Evolutionary conservation across 208 protist species (phyloP).

Genomic region (Crithidia expoeki): DNA sequence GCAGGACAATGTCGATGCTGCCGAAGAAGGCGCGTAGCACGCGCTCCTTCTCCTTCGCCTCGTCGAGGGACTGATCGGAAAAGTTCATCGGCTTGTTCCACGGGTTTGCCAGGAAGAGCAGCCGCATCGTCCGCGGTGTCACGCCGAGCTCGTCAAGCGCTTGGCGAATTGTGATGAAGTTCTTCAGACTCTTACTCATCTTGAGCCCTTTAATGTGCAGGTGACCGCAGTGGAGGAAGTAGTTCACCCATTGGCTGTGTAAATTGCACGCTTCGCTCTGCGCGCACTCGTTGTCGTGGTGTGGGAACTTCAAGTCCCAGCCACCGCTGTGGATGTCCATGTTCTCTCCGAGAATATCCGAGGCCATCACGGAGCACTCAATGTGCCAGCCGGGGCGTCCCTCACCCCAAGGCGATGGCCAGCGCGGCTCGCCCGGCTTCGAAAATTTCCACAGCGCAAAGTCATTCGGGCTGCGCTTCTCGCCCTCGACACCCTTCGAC

Average conservation of each 20-base stretch:
- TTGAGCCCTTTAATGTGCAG: slow-evolving; percentile 98
- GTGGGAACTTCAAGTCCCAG: slow-evolving; percentile 99
- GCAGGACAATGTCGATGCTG: slow-evolving; percentile 66
- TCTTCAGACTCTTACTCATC: slow-evolving; percentile 99
- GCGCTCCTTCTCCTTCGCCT: slow-evolving; percentile 80
- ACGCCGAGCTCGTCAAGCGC: slow-evolving; percentile 77
- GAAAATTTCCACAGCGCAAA: slow-evolving; percentile 99
- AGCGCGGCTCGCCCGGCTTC: slow-evolving; percentile 94
- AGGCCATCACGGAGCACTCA: slow-evolving; percentile 99
- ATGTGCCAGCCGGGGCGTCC: slow-evolving; percentile 99
- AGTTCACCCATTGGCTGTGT: slow-evolving; percentile 97
- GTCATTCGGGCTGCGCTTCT: slow-evolving; percentile 93
- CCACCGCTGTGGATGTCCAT: slow-evolving; percentile 98
- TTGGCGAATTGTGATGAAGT: slow-evolving; percentile 98
- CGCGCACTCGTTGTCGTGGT: slow-evolving; percentile 99
- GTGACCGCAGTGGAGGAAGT: slow-evolving; percentile 98
- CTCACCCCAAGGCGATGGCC: slow-evolving; percentile 92
- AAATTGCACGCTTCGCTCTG: slow-evolving; percentile 94
- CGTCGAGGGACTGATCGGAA: slow-evolving; percentile 89
- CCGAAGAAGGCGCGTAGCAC: slow-evolving; percentile 87
- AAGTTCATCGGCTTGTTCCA: slow-evolving; percentile 95
- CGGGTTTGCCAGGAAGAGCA: slow-evolving; percentile 95
- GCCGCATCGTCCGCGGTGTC: slow-evolving; percentile 86
- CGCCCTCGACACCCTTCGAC: slow-evolving; percentile 53
- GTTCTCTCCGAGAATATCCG: slow-evolving; percentile 88